phyloP scores from a whole-genome alignment of 108 stramenopile genomes.

The Nitzschia sp. region DNA sequence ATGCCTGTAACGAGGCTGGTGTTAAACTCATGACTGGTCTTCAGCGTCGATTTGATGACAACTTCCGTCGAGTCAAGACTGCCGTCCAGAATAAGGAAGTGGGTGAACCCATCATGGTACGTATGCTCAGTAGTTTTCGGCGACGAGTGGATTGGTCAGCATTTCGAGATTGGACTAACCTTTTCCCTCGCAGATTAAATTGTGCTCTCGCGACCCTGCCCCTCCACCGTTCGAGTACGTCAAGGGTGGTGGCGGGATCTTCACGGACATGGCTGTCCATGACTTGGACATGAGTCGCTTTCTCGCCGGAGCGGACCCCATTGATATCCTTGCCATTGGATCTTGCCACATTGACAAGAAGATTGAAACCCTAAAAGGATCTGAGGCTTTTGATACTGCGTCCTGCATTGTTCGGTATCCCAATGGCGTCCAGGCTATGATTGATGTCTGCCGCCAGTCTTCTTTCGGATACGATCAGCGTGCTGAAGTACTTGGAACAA shows the following conservation, averaged over 20 bases:
- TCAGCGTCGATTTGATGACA: conserved; percentile 93
- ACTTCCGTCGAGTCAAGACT: conserved; percentile 87
- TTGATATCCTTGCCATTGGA: conserved; percentile 87
- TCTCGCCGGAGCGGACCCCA: conserved; percentile 89
- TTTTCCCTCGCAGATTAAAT: conserved; percentile 56
- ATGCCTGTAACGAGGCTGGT: conserved; percentile 43
- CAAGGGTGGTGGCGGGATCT: conserved; percentile 95
- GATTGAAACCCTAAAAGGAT: conserved; percentile 80
- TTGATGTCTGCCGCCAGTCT: conserved; percentile 95
- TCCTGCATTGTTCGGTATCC: conserved; percentile 90
- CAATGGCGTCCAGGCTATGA: conserved; percentile 85
- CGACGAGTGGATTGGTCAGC: not conserved
- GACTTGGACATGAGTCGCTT: conserved; percentile 96
- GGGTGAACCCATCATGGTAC: conserved; percentile 84
- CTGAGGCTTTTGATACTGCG: conserved; percentile 94
- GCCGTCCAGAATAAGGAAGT: conserved; percentile 87
- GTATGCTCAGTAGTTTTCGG: conserved; percentile 21
- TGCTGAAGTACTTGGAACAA: conserved; percentile 93
- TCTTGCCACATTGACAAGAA: conserved; percentile 94
- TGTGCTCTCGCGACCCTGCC: conserved; percentile 92
- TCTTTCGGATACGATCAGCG: conserved; percentile 97
- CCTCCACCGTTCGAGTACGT: conserved; percentile 95
- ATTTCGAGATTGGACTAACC: not conserved
- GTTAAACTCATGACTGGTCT: conserved; percentile 86
- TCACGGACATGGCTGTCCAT: conserved; percentile 98